Conservation (phyloP, 2,329 filamentous ascomycete genomes). For the Nemania abortiva region DNA sequence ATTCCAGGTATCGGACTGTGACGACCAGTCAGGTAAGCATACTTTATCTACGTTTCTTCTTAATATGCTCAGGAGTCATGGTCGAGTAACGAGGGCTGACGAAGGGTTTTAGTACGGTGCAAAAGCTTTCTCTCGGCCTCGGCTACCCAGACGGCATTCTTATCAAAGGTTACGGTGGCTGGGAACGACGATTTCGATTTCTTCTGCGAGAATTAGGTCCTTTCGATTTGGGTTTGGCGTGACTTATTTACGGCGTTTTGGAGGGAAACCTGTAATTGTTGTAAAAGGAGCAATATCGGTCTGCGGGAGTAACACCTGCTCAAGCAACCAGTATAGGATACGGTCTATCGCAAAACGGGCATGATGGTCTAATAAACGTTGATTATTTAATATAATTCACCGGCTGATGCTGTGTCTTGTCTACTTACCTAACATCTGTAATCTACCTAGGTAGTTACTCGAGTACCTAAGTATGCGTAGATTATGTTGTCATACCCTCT, state of each 20-base stretch:
- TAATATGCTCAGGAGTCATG: background rate
- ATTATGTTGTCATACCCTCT: background rate
- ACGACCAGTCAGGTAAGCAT: slow-evolving; percentile 59
- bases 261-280: background rate
- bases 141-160: slow-evolving; percentile 38
- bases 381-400: slow-evolving; percentile 2
- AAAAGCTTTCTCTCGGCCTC: slow-evolving; percentile 20
- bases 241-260: background rate
- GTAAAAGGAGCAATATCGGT: background rate
- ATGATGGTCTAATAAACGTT: background rate
- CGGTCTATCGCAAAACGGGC: background rate
- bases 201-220: slow-evolving; percentile 36
- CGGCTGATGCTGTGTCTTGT: background rate
- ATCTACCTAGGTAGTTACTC: background rate
- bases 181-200: slow-evolving; percentile 34
- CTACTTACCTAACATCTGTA: background rate
- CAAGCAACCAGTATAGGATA: background rate
- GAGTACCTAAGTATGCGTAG: no score
- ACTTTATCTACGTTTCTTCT: slow-evolving; percentile 1
- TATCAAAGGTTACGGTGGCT: slow-evolving; percentile 24
- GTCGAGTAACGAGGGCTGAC: slow-evolving; percentile 15
- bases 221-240: background rate
- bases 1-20: slow-evolving; percentile 59
- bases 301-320: background rate
- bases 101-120: slow-evolving; percentile 27